Base-by-base conservation (phyloP, 345 rosid genomes). In the Brassica incana region DNA sequence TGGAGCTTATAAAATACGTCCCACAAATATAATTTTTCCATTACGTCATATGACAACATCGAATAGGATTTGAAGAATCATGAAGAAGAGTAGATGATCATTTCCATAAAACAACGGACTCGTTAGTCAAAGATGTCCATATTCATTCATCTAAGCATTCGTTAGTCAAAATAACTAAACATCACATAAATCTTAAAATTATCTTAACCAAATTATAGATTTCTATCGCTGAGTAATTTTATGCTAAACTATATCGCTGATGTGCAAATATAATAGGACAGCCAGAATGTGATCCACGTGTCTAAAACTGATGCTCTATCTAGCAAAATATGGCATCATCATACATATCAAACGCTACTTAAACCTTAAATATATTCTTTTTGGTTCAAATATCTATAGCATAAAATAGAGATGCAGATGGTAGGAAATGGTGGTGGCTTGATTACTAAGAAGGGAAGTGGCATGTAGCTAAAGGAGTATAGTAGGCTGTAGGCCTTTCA, bases 11-110 rank as follows among this genome's bases (percentile, higher is more conserved):
- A 16, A 58, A 64, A 72, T 61, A 65, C 48, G 32, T 71, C 38
- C 60, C 29, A 43, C 38, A 72, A 2, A 3, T 79, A n/a, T 30
- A 25, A 4, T 1, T 56, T 23, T 7, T 30, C 33, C 62, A 40
- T 54, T 80, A 70, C 79, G 83, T 80, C 83, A 75, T 69, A 70
- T 80, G 83, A 80, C 83, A 64, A 52, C 79, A 75, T 54, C 33
- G 14, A 25, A 38, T 67, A 20, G 45, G 36, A 15, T 67, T 11
- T 71, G 65, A 50, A 16, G 32, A 58, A 67, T 40, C 45, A 65
- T n/a, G 29, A 36, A 60, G 63, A 69, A 61, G 50, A 15, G 8
- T 27, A 30, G 73, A 38, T 9, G 74, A 32, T 64, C 23, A 40
- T 71, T 77, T 71, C 40, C 43, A 25, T 35, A 58, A 54, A 16